Base-by-base conservation (phyloP, 2,329 filamentous ascomycete species). In the Daldinia sp. region DNA sequence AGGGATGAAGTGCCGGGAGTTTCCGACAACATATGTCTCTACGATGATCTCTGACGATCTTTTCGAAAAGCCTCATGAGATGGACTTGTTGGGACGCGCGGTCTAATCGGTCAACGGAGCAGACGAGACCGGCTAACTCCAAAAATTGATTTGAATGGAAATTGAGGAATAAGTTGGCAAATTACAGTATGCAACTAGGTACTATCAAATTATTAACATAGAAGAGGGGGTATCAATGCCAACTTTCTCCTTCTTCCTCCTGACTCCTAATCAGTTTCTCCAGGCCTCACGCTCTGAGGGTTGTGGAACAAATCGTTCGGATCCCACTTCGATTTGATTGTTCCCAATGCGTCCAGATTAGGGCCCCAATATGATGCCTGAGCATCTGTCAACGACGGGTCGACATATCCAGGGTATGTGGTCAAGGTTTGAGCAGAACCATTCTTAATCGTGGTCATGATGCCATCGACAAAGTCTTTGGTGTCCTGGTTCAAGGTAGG, bases 341-440 rank as follows among this genome's bases (percentile, higher is more conserved):
- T 53, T 51, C 80, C 75, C 49, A 89, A 75, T 7, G 63, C 68
- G 0, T 77, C 73, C 34, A 87, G 73, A 63, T 87, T 86, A 0
- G 77, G 68, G 0, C 82, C 82, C 85, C 85, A 89, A 70, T 88
- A 88, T 7, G 80, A 77, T 54, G 76, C 67, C 68, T 86, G 83
- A 7, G 80, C 78, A 34, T 79, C 72, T n/a, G 72, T 59, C 30
- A 88, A 70, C 3, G 73, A 73, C 1, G 81, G 81, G 70, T 90
- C 87, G 2, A 90, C 82, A 66, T 90, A 90, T 1, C 87, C 87
- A 0, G 87, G 82, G 72, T 90, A 90, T 0, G 85, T 83, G 9
- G 82, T 83, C 45, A 80, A 74, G 0, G 77, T 77, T 2, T 76
- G 72, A 1, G 77, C 72, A 9, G 78, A 76, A 4, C 78, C 73